These are phyloP conservation scores for Cystobasidium pallidum DNA, from an alignment of 1,284 basidiomycete species.

Conservation along the genomic window DNA sequence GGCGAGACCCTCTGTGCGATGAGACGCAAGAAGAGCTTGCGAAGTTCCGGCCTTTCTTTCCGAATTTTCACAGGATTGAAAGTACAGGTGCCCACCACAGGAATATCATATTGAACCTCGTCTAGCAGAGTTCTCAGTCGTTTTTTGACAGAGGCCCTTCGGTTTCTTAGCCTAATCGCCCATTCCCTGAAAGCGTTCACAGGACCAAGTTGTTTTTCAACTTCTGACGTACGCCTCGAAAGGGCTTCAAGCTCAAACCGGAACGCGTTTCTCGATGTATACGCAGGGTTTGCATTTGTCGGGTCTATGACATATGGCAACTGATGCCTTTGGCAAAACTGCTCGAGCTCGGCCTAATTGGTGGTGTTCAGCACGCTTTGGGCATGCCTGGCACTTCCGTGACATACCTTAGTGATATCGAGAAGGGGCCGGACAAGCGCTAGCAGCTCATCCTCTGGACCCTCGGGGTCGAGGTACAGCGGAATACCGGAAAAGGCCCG, in stretches of 20 bases:
- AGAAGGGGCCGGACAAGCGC: slow-evolving; percentile 9
- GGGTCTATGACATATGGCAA: slow-evolving; percentile 8
- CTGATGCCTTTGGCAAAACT: background rate
- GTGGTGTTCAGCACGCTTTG: background rate
- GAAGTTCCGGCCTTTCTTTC: background rate
- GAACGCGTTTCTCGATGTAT: slow-evolving; percentile 19
- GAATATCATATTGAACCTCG: background rate
- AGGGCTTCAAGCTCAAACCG: background rate
- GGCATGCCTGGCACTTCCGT: too few species aligned
- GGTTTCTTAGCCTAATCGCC: background rate
- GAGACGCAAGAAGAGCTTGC: background rate
- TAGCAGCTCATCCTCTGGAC: slow-evolving; percentile 3
- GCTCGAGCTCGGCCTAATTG: slow-evolving; percentile 13
- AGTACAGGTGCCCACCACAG: background rate
- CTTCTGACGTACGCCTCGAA: background rate
- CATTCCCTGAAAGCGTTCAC: background rate
- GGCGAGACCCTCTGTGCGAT: slow-evolving; percentile 1
- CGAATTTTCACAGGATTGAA: background rate
- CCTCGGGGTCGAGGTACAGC: background rate
- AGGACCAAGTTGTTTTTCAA: background rate
- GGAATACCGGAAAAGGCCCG: background rate
- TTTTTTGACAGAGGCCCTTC: background rate
- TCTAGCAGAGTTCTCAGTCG: background rate
- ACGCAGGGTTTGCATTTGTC: slow-evolving; percentile 4
- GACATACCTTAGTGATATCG: background rate